Conservation (phyloP, 1,139 yeast genomes). For the Chernovozyma sophiae-reginae region DNA sequence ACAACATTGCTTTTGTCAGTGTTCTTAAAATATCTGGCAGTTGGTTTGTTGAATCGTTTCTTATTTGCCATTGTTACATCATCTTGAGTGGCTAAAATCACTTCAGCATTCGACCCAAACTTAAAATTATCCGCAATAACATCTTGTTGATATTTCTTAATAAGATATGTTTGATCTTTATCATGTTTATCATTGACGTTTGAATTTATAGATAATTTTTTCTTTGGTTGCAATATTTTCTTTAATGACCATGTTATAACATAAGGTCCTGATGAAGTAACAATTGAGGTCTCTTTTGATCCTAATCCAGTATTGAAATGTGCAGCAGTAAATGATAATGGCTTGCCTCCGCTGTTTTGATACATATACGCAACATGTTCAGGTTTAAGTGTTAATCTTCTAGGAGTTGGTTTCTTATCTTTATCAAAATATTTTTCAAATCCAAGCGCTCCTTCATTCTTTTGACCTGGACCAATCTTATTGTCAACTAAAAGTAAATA, state of each 20-base stretch:
- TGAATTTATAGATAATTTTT: slow-evolving; percentile 20
- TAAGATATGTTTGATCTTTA: slow-evolving; percentile 49
- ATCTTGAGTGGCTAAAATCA: slow-evolving; percentile 65
- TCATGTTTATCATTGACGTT: slow-evolving; percentile 17
- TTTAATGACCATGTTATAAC: slow-evolving; percentile 77
- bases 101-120: slow-evolving; percentile 67
- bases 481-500: slow-evolving; percentile 69
- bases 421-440: slow-evolving; percentile 62
- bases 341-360: slow-evolving; percentile 44
- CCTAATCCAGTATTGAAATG: slow-evolving; percentile 68
- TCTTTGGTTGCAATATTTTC: slow-evolving; percentile 6
- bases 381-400: slow-evolving; percentile 62
- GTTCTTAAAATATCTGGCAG: slow-evolving; percentile 19
- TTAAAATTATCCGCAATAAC: slow-evolving; percentile 78
- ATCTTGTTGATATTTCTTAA: slow-evolving; percentile 57
- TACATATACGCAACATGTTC: slow-evolving; percentile 69
- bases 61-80: slow-evolving; percentile 67
- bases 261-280: slow-evolving; percentile 77
- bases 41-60: slow-evolving; percentile 54
- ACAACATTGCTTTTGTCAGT: slow-evolving; percentile 22
- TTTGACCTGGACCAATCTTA: slow-evolving; percentile 54
- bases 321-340: slow-evolving; percentile 63
- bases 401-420: slow-evolving; percentile 66
- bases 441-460: slow-evolving; percentile 58
- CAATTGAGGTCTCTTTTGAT: slow-evolving; percentile 63